These are phyloP conservation scores for Phytophthora sojae DNA, from an alignment of 352 stramenopile species.

Conservation along the genomic window DNA sequence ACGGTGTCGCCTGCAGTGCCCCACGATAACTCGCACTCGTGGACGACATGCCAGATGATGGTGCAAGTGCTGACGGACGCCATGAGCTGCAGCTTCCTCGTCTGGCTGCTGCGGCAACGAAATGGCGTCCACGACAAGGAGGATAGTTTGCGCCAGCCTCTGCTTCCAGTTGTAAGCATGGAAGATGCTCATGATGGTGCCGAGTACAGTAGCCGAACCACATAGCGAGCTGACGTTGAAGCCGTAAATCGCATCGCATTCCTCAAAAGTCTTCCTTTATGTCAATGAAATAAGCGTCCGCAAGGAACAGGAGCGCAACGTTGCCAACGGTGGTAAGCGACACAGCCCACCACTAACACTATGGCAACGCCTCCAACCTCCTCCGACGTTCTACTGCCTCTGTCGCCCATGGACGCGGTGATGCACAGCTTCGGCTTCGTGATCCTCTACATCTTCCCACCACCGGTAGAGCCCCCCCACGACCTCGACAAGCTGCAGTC, in stretches of 20 bases:
- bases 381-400: constrained; percentile 20
- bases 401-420: constrained; percentile 62
- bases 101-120: constrained; percentile 1
- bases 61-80: constrained; percentile 20
- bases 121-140: not conserved
- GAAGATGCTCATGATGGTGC: not conserved
- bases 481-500: constrained; percentile 51
- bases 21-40: not conserved
- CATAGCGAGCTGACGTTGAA: too few species aligned
- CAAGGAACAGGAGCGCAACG: constrained; percentile 18
- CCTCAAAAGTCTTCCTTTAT: not conserved
- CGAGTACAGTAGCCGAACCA: not conserved
- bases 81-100: constrained; percentile 13
- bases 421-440: constrained; percentile 56
- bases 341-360: not conserved
- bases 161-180: constrained; percentile 2
- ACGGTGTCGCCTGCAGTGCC: not conserved
- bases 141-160: constrained; percentile 9
- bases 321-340: constrained; percentile 10
- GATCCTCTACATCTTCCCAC: constrained; percentile 67
- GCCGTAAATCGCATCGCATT: not conserved
- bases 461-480: constrained; percentile 21
- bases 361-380: not conserved
- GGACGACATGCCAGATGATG: constrained; percentile 10
- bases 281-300: constrained; percentile 4